phyloP scores from a whole-genome alignment of 2,329 filamentous ascomycete species.

The Diaporthe ilicicola region DNA sequence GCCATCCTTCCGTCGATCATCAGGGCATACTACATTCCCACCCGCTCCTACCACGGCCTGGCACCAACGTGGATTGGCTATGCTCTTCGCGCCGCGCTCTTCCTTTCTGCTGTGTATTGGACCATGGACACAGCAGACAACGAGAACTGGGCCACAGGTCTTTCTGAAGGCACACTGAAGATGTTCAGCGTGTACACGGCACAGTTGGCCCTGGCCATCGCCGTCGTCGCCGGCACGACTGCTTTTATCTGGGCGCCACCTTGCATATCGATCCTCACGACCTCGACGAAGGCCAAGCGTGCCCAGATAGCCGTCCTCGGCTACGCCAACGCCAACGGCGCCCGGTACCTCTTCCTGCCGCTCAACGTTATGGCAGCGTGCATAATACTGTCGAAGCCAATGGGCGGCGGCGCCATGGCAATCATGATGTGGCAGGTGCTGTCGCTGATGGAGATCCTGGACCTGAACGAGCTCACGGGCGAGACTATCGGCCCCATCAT shows the following conservation, averaged over 20 bases:
- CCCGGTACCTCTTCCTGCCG: constrained; percentile 85
- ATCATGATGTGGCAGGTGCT: constrained; percentile 90
- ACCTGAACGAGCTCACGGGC: constrained; percentile 67
- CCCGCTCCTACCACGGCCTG: constrained; percentile 86
- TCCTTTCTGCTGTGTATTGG: constrained; percentile 86
- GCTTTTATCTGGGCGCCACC: constrained; percentile 89
- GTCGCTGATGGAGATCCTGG: constrained; percentile 73
- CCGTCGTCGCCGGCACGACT: constrained; percentile 83
- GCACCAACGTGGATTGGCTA: constrained; percentile 86
- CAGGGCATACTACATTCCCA: constrained; percentile 82
- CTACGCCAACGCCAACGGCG: constrained; percentile 92
- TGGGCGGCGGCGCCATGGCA: constrained; percentile 86
- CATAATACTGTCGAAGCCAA: constrained; percentile 88
- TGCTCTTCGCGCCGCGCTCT: constrained; percentile 78
- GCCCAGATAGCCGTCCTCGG: constrained; percentile 81
- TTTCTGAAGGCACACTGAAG: constrained; percentile 73
- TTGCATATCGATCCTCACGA: constrained; percentile 76
- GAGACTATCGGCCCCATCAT: constrained; percentile 84
- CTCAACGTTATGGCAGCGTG: constrained; percentile 80
- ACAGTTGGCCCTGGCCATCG: constrained; percentile 80
- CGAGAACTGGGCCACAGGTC: constrained; percentile 75
- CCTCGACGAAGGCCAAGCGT: constrained; percentile 50
- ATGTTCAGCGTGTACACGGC: constrained; percentile 79
- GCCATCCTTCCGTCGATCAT: constrained; percentile 77
- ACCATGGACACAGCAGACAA: constrained; percentile 89